phyloP scores from a whole-genome alignment of 1,139 yeast species.

The Nakaseomyces kungkrabaensis region DNA sequence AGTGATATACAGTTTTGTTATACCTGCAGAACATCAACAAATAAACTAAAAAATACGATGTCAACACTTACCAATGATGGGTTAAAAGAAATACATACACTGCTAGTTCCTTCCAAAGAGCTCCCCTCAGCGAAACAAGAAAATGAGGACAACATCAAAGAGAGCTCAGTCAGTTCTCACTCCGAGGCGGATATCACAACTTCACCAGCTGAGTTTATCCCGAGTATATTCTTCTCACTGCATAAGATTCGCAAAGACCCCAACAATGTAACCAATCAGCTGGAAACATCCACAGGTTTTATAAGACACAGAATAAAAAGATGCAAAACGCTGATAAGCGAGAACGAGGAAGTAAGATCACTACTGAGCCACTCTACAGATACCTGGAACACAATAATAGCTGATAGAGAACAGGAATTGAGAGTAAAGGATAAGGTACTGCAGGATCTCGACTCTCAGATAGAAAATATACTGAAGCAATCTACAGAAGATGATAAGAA shows the following conservation, averaged over 20 bases:
- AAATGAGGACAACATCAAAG: neutral
- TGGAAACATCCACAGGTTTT: conserved; percentile 26
- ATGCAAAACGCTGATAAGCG: conserved; percentile 21
- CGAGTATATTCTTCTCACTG: conserved; percentile 27
- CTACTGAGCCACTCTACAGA: conserved; percentile 20
- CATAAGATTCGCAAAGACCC: conserved; percentile 27
- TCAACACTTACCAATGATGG: conserved; percentile 8
- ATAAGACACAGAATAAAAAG: conserved; percentile 27
- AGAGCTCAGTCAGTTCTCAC: neutral
- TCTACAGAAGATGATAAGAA: neutral
- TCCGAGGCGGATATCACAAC: conserved; percentile 4
- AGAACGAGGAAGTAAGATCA: conserved; percentile 17
- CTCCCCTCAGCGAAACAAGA: neutral
- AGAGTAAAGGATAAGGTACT: conserved; percentile 18
- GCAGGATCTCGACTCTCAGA: conserved; percentile 5
- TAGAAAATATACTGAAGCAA: conserved; percentile 1
- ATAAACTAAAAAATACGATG: neutral
- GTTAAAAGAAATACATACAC: conserved; percentile 8
- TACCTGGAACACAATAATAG: conserved; percentile 22
- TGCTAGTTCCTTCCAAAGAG: conserved; percentile 7
- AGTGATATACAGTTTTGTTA: too few species aligned
- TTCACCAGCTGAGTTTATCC: conserved; percentile 23
- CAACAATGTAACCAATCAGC: conserved; percentile 22
- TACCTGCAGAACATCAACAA: too few species aligned
- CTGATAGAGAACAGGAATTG: conserved; percentile 19